These are phyloP conservation scores for Pichia norvegensis DNA, from an alignment of 1,139 yeast species.

Conservation along the genomic window DNA sequence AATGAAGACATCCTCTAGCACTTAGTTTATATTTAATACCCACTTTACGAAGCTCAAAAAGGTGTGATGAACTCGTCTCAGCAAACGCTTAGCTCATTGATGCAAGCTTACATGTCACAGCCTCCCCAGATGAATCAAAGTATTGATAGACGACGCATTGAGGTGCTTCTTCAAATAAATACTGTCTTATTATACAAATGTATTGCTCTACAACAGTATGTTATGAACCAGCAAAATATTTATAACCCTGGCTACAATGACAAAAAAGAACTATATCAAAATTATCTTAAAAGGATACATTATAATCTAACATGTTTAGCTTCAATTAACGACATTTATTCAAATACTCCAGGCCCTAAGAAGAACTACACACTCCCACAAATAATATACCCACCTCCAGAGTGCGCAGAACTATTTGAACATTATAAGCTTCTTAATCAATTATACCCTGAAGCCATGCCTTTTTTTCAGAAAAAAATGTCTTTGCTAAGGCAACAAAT, in stretches of 20 bases:
- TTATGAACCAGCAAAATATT: slow-evolving; percentile 25
- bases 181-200: slow-evolving; percentile 47
- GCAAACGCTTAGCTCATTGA: slow-evolving; percentile 15
- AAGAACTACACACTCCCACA: slow-evolving; percentile 40
- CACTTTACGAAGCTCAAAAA: too few species aligned
- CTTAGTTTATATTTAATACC: too few species aligned
- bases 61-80: slow-evolving; percentile 14
- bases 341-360: slow-evolving; percentile 30
- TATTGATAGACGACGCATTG: slow-evolving; percentile 38
- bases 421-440: slow-evolving; percentile 43
- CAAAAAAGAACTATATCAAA: slow-evolving; percentile 40
- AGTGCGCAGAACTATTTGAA: slow-evolving; percentile 45
- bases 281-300: slow-evolving; percentile 45
- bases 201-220: slow-evolving; percentile 22
- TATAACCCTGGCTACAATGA: slow-evolving; percentile 22
- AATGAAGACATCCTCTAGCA: too few species aligned
- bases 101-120: slow-evolving; percentile 23
- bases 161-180: slow-evolving; percentile 44
- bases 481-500: slow-evolving; percentile 35
- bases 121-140: slow-evolving; percentile 24
- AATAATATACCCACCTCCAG: slow-evolving; percentile 47
- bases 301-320: slow-evolving; percentile 48
- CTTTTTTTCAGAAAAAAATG: slow-evolving; percentile 40
- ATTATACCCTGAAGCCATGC: slow-evolving; percentile 49
- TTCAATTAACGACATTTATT: slow-evolving; percentile 45